Base-by-base conservation (phyloP, 108 stramenopile genomes). In the Skeletonema tropicum region DNA sequence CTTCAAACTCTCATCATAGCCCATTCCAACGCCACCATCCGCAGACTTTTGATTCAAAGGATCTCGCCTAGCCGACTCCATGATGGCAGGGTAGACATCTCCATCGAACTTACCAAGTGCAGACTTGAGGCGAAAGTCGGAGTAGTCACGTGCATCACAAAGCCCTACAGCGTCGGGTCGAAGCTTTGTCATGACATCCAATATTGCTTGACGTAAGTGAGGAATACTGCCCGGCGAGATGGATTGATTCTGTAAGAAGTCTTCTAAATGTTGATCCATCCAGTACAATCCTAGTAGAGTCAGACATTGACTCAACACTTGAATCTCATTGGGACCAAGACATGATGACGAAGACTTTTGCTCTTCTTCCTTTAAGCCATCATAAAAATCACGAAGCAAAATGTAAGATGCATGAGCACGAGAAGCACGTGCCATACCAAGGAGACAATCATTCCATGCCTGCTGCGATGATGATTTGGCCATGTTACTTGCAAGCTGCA, bases 31-130 rank as follows among this genome's bases (percentile, higher is more conserved):
- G 19, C 73, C 79, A 46, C 88, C 85, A 57, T 85, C 77, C 26
- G 83, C 82, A 14, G 80, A 79, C 31, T 69, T 36, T 48, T 9
- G 35, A 68, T 95, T 95, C 73, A 95, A 79, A 0, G 94, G 92
- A 88, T 95, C 94, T 31, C 81, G 77, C 68, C 69, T 66, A 8
- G 94, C 90, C n/a, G 90, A 80, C 66, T 93, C 77, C 80, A 95
- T 84, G 29, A 97, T 89, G n/a, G 89, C 89, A 6, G 91, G 90
- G 65, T 97, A 97, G 2, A 97, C 93, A 84, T 96, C 71, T 0
- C 97, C 97, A 71, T 97, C 97, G 57, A 76, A 91, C 13, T 90
- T 87, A 14, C 95, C 97, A 21, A 97, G 70, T 2, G 92, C 93
- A 66, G 90, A 88, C 79, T 94, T 94, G 29, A 97, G 82, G 21